Evolutionary conservation across 2,329 filamentous ascomycete species (phyloP), one percentile per base, ranked within the genome.

Genomic region (Pseudocercospora fijiensis): DNA sequence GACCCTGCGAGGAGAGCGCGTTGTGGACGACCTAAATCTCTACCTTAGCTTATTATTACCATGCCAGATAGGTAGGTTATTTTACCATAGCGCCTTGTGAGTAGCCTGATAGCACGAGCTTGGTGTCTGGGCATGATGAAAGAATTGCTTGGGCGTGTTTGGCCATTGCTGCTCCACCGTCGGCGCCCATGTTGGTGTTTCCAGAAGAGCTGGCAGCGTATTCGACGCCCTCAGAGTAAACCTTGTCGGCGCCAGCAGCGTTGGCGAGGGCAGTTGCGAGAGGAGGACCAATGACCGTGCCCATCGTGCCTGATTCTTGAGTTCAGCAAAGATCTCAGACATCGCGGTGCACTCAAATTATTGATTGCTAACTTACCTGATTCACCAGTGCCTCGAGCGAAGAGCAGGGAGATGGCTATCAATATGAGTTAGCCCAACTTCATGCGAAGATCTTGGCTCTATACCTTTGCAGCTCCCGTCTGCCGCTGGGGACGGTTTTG

Each of bases 371-470:
- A n/a, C n/a, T n/a, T 86, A 41, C 83, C 83, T 0, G 65, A 41
- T 70, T 86, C 83, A 3, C 78, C 80, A 7, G 84, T 86, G 9
- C 84, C 84, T n/a, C 84, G 81, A n/a, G 84, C 84, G 66, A 84
- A 86, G 67, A 86, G 80, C 56, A 86, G 74, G 2, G 83, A 85
- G 65, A 84, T 78, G 24, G 76, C 72, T 60, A 13, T 20, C 1
- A 2, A n/a, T 1, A 18, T 4, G n/a, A 30, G 28, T 30, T 9
- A 27, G 51, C 22, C 6, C 22, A 27, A 8, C 7, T 26, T 27
- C 51, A 30, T 24, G 78, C 79, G 73, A 80, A 83, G 56, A n/a
- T 41, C 37, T 13, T 41, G 5, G 16, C 24, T 18, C 22, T 33
- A 18, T 63, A 60, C 61, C 51, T 37, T 64, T 64, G 45, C 62